Evolutionary conservation across 2,329 filamentous ascomycete species (phyloP), one percentile per base, ranked within the genome.

Genomic region (Xylaria sp.): DNA sequence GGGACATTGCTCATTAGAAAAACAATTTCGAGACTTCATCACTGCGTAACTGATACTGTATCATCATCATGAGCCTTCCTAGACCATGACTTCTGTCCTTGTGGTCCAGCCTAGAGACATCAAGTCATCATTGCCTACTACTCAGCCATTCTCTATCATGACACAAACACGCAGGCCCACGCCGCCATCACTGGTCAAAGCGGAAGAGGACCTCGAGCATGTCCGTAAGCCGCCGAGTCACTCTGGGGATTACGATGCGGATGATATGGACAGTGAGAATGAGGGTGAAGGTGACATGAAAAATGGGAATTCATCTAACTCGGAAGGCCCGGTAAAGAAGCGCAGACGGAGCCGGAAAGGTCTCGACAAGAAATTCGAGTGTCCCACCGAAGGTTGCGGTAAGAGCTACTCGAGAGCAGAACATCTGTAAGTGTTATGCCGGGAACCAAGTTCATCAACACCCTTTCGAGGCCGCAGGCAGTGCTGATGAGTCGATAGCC

Each of bases 371-470:
- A 89, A 90, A 76, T 95, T 94, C 71, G 90, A 92, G 76, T 99
- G 96, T 78, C 90, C 91, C 5, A 89, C 93, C 67, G 90, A 93
- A 72, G 93, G 91, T 45, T 99, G 96, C 76, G 94, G 93, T 46
- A 99, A 97, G 84, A 97, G 91, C 78, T 99, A 99, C 79, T 97
- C 95, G 30, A 89, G 96, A 78, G 95, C 96, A 9, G 96, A 98
- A 81, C 96, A 99, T 83, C 84, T 99, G 83, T 97, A 88, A 85
- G 74, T 64, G 56, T 28, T 53, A n/a, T 20, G 52, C n/a, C 4
- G 15, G 43, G 15, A n/a, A n/a, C 41, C 34, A n/a, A 25, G n/a
- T n/a, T n/a, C n/a, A 18, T n/a, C 13, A 13, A 50, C 15, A 23
- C 10, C 36, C 18, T 48, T n/a, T 48, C 20, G 41, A 20, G 23